These are phyloP conservation scores for Pythium sp. DNA, from an alignment of 352 stramenopile genomes.

Conservation along the genomic window DNA sequence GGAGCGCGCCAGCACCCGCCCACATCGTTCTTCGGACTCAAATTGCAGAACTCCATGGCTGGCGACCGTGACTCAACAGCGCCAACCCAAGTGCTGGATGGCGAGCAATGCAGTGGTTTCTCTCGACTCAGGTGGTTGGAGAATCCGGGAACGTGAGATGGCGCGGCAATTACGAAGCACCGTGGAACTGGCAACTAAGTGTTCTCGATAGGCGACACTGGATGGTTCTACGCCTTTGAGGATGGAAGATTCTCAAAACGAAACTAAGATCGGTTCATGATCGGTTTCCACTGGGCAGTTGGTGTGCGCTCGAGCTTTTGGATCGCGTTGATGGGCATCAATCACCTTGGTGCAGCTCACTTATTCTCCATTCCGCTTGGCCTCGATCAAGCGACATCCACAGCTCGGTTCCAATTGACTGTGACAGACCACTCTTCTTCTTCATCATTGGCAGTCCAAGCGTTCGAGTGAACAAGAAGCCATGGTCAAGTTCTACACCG, in stretches of 20 bases:
- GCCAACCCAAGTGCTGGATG: not conserved
- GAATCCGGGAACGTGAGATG: not conserved
- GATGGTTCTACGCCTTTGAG: not conserved
- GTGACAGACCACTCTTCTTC: not conserved
- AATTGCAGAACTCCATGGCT: not conserved
- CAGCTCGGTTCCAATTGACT: constrained; percentile 1
- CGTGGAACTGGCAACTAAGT: not conserved
- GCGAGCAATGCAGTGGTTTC: not conserved
- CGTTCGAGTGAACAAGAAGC: not conserved
- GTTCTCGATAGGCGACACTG: not conserved
- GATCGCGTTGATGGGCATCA: not conserved
- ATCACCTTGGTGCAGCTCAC: not conserved
- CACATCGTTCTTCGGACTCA: not conserved
- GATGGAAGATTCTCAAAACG: not conserved
- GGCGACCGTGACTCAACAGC: no score
- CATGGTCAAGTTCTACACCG: constrained; percentile 1
- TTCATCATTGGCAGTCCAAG: not conserved
- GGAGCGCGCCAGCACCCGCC: not conserved
- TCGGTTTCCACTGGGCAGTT: not conserved
- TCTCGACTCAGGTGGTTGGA: not conserved
- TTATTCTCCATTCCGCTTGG: constrained; percentile 13
- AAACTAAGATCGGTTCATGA: not conserved
- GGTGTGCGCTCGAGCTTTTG: not conserved
- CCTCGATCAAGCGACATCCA: constrained; percentile 8
- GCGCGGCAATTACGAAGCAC: no score